These are phyloP conservation scores for Nakaseomyces bracarensis DNA, from an alignment of 1,139 yeast species.

Conservation along the genomic window DNA sequence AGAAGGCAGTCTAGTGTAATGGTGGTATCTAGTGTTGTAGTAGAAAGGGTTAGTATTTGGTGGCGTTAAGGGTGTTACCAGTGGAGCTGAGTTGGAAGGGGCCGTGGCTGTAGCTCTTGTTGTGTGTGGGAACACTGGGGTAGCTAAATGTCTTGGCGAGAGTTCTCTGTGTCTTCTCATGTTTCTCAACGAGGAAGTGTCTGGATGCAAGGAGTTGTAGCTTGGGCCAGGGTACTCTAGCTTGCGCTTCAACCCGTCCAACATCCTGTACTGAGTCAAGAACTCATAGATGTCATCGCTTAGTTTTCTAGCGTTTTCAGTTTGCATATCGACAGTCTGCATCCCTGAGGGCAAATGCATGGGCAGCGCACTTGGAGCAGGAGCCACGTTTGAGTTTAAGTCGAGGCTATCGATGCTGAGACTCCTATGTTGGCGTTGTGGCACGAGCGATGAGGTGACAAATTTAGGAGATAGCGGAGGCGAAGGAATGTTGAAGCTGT, in stretches of 20 bases:
- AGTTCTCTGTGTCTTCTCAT: not conserved
- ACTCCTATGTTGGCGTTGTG: conserved; percentile 1
- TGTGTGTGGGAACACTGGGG: no score
- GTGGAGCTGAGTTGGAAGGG: no score
- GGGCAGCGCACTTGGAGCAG: not conserved
- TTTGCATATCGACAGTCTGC: conserved; percentile 1
- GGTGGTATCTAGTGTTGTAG: conserved; percentile 6
- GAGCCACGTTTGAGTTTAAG: conserved; percentile 4
- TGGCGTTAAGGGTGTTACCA: not conserved
- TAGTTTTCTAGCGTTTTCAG: conserved; percentile 8
- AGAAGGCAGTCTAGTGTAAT: conserved; percentile 1
- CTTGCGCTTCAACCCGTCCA: conserved; percentile 7
- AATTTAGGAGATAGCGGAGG: conserved; percentile 5
- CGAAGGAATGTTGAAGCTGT: conserved; percentile 5
- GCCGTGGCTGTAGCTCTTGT: no score
- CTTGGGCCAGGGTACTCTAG: conserved; percentile 3
- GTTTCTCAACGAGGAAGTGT: not conserved
- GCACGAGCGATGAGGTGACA: not conserved
- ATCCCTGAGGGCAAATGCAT: not conserved
- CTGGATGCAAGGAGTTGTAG: not conserved
- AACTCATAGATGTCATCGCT: conserved; percentile 12
- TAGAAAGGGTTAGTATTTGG: not conserved
- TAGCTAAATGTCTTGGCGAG: not conserved
- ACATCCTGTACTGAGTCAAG: conserved; percentile 13
- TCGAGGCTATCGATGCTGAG: conserved; percentile 7